Evolutionary conservation across 768 basidiomycete species (phyloP).

Genomic region (Boletus sp.): DNA sequence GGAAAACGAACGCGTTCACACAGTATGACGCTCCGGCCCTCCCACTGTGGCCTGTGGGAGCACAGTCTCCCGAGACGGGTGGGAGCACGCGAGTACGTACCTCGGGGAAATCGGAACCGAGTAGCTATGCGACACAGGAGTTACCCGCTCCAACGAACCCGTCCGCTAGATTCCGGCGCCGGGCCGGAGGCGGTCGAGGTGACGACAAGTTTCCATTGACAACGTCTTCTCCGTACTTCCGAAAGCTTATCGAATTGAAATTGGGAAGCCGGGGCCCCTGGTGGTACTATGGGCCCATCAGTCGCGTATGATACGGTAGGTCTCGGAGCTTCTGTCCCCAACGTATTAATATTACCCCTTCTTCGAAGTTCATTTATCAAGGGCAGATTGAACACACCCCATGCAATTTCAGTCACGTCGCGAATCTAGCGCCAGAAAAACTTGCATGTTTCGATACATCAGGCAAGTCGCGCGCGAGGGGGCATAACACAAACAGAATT

Average conservation of each 20-base stretch:
- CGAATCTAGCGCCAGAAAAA: not conserved
- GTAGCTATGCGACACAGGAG: not conserved
- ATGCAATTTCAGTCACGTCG: no score
- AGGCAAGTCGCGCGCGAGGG: not conserved
- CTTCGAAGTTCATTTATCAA: conserved; percentile 13
- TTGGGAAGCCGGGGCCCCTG: not conserved
- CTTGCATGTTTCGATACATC: conserved; percentile 1
- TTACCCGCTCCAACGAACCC: not conserved
- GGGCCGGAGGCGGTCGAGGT: not conserved
- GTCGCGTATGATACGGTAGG: conserved; percentile 6
- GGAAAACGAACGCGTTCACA: not conserved
- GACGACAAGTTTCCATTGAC: not conserved
- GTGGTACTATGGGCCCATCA: not conserved
- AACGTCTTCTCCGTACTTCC: not conserved
- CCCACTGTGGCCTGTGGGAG: not conserved
- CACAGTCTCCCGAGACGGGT: not conserved
- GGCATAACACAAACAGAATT: conserved; percentile 11
- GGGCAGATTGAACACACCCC: not conserved
- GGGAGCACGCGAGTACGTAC: not conserved
- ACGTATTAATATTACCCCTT: conserved; percentile 2
- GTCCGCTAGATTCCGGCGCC: not conserved
- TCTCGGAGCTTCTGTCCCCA: conserved; percentile 12
- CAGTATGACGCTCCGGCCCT: not conserved
- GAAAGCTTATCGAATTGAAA: not conserved
- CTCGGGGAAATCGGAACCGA: not conserved